Conservation (phyloP, 768 basidiomycete species). For the Hydnum rufescens region DNA sequence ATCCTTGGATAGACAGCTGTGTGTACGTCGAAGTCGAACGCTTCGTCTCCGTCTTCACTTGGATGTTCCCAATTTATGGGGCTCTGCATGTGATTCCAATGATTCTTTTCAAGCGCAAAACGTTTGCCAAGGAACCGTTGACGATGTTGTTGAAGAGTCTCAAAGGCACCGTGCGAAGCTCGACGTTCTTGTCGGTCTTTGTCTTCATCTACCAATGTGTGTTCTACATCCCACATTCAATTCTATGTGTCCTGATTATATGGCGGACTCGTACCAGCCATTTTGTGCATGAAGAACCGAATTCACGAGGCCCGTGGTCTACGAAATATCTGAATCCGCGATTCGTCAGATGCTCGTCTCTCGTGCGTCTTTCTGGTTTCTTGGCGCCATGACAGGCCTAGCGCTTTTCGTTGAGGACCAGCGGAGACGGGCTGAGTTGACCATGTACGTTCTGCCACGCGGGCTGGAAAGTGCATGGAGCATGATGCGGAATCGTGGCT, state of each 20-base stretch:
- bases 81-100: conserved; percentile 80
- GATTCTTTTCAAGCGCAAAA: conserved; percentile 56
- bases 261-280: conserved; percentile 20
- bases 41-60: conserved; percentile 63
- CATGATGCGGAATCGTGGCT: conserved; percentile 51
- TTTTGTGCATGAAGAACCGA: conserved; percentile 48
- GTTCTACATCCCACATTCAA: conserved; percentile 12
- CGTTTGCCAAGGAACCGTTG: conserved; percentile 44
- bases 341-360: conserved; percentile 39
- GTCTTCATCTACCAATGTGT: conserved; percentile 65
- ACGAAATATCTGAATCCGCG: conserved; percentile 20
- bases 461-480: conserved; percentile 83
- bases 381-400: conserved; percentile 54
- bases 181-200: conserved; percentile 70
- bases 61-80: conserved; percentile 59
- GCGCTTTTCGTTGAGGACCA: conserved; percentile 75
- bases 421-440: conserved; percentile 72
- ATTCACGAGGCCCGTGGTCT: conserved; percentile 23
- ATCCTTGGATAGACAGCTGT: conserved; percentile 53
- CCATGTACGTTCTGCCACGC: conserved; percentile 83
- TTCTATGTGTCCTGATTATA: neutral
- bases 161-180: conserved; percentile 61
- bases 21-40: conserved; percentile 39
- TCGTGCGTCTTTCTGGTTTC: conserved; percentile 52
- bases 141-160: conserved; percentile 43